Evolutionary conservation across 2,329 filamentous ascomycete species (phyloP), one percentile per base, ranked within the genome.

Genomic region (Pseudonectria foliicola): DNA sequence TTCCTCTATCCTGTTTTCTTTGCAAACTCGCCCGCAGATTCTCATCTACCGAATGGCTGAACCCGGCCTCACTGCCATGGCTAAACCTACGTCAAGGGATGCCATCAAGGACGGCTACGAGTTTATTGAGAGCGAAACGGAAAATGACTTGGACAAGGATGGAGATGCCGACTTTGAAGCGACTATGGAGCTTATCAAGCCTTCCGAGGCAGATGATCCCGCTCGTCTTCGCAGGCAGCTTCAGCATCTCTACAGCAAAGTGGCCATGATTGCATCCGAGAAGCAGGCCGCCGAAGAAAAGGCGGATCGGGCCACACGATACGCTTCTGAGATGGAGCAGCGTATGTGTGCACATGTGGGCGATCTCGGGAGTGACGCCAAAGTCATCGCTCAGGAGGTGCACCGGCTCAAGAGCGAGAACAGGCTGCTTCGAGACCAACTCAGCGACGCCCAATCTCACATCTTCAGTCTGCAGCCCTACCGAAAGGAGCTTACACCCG

Each of bases 391-490:
- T 4, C 41, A 32, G 16, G 44, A 46, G 12, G 30, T 52, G n/a
- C 34, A 45, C 26, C 42, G 41, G 18, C 38, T 59, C 7, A 39
- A 42, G 14, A 37, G 44, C 3, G 53, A 63, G 42, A 60, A 57
- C 25, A 35, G 33, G 5, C 34, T 37, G 0, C 35, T 63, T 7
- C 49, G 50, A 33, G 51, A 55, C 15, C 53, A 56, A 23, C 47
- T 63, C 6, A 52, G 53, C 21, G 59, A 63, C 25, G 54, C 56
- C 2, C 54, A 61, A 29, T 60, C 58, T 6, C 62, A 64, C 34
- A 64, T 64, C 31, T 63, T 66, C 35, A 61, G 56, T 11, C 53
- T 66, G 4, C 61, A 64, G 34, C 61, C 63, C 6, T 66, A 64
- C 35, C 54, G 53, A 12, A 57, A 58, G 27, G 59, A 63, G 13